Percentiles rank a stretch among this genome's conserved stretches.
Evolutionary conservation across 2,329 filamentous ascomycete species (phyloP).

Genomic region (Cordyceps cicadae): DNA sequence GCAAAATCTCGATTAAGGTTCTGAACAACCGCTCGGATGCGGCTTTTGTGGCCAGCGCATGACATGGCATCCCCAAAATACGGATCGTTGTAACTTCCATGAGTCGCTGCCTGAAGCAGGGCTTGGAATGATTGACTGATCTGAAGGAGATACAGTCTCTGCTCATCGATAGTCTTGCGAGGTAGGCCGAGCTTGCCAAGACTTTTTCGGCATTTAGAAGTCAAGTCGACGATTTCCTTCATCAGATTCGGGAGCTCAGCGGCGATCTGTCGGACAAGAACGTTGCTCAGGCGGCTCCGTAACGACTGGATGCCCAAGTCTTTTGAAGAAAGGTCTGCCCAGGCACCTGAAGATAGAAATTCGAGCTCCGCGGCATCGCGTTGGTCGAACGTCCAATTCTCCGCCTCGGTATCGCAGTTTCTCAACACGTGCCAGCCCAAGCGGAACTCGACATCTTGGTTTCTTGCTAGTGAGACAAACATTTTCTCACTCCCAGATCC

Average conservation of each 20-base stretch:
- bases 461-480: conserved; percentile 27
- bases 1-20: conserved; percentile 39
- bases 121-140: conserved; percentile 36
- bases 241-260: conserved; percentile 37
- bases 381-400: conserved; percentile 20
- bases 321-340: conserved; percentile 26
- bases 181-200: conserved; percentile 41
- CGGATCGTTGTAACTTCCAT: conserved; percentile 41
- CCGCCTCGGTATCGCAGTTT: conserved; percentile 35
- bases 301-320: conserved; percentile 41
- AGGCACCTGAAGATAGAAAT: conserved; percentile 37
- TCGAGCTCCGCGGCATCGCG: conserved; percentile 32
- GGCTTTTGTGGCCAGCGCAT: conserved; percentile 27
- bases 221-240: conserved; percentile 31
- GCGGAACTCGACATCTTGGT: conserved; percentile 36
- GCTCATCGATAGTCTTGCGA: conserved; percentile 36
- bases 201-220: conserved; percentile 24
- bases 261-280: conserved; percentile 41
- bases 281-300: conserved; percentile 38
- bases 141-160: conserved; percentile 38
- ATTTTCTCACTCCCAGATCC: background rate
- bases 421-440: conserved; percentile 47
- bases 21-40: conserved; percentile 48
- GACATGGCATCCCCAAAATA: conserved; percentile 40
- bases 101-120: conserved; percentile 36